phyloP scores from a whole-genome alignment of 495 filamentous ascomycete genomes.

The Tuber melanosporum region DNA sequence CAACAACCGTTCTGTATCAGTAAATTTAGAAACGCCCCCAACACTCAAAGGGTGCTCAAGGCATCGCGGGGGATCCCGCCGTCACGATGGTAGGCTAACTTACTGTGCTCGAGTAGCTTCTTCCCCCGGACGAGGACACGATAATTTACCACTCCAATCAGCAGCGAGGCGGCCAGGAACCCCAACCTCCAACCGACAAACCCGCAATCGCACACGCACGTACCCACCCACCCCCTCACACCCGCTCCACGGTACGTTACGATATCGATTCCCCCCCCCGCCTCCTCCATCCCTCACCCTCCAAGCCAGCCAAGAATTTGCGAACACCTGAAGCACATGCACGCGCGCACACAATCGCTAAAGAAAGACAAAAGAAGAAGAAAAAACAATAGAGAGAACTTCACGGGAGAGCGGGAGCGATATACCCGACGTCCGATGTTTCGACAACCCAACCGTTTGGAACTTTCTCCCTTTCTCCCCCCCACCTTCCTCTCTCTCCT shows the following conservation, averaged over 20 bases:
- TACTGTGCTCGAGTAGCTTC: neutral
- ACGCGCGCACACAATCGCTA: neutral
- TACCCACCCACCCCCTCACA: no score
- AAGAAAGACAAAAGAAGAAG: neutral
- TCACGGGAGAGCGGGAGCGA: neutral
- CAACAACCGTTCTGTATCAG: neutral
- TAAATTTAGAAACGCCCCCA: neutral
- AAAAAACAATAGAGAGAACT: neutral
- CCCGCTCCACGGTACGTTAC: neutral
- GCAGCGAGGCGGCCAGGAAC: neutral
- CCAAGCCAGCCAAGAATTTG: neutral
- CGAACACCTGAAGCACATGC: neutral
- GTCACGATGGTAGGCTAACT: neutral
- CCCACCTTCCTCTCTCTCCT: neutral
- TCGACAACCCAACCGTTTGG: neutral
- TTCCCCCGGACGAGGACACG: neutral
- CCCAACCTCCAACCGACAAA: neutral
- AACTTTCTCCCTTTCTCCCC: neutral
- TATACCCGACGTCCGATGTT: neutral
- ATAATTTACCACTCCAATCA: neutral
- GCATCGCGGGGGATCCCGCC: neutral
- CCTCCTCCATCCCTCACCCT: neutral
- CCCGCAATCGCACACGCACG: neutral
- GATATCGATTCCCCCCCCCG: neutral
- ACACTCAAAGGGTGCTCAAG: neutral